Evolutionary conservation across 1,139 yeast species (phyloP).

Genomic region (Magnusiomyces suaveolens): DNA sequence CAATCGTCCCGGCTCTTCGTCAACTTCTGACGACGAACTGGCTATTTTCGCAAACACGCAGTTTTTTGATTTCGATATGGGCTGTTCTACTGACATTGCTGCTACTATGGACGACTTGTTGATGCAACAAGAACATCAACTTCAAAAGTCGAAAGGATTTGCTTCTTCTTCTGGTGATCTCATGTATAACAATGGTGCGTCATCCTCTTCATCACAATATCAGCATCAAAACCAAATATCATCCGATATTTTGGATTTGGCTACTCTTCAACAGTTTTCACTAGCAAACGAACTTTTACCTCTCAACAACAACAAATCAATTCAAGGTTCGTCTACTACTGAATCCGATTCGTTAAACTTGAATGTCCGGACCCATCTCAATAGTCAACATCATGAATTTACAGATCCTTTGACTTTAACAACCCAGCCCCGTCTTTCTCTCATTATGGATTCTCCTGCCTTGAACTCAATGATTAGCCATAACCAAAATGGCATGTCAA

Average conservation of each 20-base stretch:
- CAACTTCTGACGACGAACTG: constrained; percentile 30
- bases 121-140: constrained; percentile 34
- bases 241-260: constrained; percentile 7
- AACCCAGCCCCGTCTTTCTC: constrained; percentile 11
- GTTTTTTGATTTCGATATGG: constrained; percentile 38
- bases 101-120: constrained; percentile 34
- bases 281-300: constrained; percentile 11
- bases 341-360: neutral
- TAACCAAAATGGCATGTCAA: neutral
- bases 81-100: constrained; percentile 35
- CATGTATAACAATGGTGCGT: constrained; percentile 6
- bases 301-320: neutral
- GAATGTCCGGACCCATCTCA: neutral
- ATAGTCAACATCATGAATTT: neutral
- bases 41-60: constrained; percentile 36
- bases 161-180: neutral
- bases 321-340: neutral
- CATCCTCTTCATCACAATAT: constrained; percentile 6
- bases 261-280: constrained; percentile 12
- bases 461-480: constrained; percentile 11
- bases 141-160: constrained; percentile 32
- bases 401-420: constrained; percentile 4
- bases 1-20: neutral
- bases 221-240: constrained; percentile 1
- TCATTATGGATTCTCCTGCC: constrained; percentile 8